These are phyloP conservation scores for Albizia julibrissin DNA, from an alignment of 306 rosid species.

Conservation along the genomic window DNA sequence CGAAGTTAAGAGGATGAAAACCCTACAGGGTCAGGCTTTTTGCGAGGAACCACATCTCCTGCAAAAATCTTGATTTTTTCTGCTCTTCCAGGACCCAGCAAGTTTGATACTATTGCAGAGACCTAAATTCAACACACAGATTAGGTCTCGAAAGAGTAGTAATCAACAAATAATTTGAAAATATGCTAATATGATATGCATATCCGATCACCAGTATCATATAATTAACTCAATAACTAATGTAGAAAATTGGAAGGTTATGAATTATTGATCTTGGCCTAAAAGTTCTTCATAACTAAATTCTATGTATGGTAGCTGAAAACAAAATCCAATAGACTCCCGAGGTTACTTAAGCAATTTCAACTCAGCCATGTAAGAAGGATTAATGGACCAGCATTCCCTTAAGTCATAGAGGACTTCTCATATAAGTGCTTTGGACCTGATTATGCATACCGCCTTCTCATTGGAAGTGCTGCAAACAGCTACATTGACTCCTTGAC, in stretches of 20 bases:
- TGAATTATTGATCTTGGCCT: neutral
- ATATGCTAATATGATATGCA: neutral
- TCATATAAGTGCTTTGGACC: slow-evolving; percentile 43
- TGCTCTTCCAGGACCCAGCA: slow-evolving; percentile 88
- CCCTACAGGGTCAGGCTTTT: slow-evolving; percentile 98
- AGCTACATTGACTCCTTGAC: slow-evolving; percentile 89
- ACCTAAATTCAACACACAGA: slow-evolving; percentile 59
- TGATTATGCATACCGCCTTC: slow-evolving; percentile 93
- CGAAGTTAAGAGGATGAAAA: slow-evolving; percentile 30
- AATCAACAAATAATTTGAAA: neutral
- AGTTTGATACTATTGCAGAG: slow-evolving; percentile 89
- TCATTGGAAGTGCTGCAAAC: slow-evolving; percentile 99
- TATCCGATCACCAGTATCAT: slow-evolving; percentile 8
- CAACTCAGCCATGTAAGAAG: slow-evolving; percentile 26
- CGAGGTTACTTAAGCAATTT: neutral
- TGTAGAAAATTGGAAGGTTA: slow-evolving; percentile 11
- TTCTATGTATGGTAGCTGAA: neutral
- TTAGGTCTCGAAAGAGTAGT: slow-evolving; percentile 31
- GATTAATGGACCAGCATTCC: slow-evolving; percentile 3
- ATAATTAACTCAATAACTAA: slow-evolving; percentile 22
- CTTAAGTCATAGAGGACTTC: slow-evolving; percentile 16
- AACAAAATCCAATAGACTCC: neutral
- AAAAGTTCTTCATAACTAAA: neutral
- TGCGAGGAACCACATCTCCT: slow-evolving; percentile 96
- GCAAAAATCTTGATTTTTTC: slow-evolving; percentile 91